Evolutionary conservation across 192 early-diverging fungal genomes (phyloP), one percentile per base, ranked within the genome.

Genomic region (Rhizoclosmatium sp.): DNA sequence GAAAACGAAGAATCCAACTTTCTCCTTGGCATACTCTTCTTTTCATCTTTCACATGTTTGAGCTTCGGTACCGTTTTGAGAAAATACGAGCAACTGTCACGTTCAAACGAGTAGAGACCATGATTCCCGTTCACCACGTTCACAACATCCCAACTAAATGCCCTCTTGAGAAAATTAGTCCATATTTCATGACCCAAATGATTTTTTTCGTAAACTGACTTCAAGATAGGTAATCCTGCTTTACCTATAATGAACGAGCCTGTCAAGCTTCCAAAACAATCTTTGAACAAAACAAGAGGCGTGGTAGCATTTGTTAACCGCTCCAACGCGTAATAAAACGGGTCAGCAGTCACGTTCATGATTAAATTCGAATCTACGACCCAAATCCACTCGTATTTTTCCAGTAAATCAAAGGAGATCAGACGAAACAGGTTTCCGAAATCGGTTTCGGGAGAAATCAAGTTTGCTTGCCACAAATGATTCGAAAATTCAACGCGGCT

Each of bases 311-410:
- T 21, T 5, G 44, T 68, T 42, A n/a, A 68, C 4, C 40, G n/a
- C 9, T 45, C 44, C 14, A 68, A 68, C 5, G 66, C 66, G 5
- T 10, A 7, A 68, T 68, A 42, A 68, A 68, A 42, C 47, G 66
- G 66, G 10, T 16, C 7, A 21, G 5, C 40, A 10, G 44, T 47
- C 44, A 31, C 9, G 7, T 68, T 48, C 47, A 71, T 4, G 21
- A 21, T 56, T 16, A 58, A 39, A 54, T 31, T 4, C 14, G 9
- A 5, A 54, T 39, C 19, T 19, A 71, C 42, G 14, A 71, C 54
- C 48, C 46, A 71, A 14, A 71, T 49, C 69, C 69, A 71, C 40
- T 71, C 69, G 12, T 56, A 49, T 19, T 31, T 31, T 4, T 58
- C 56, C 56, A 58, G 56, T n/a, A 58, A 16, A 58, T 58, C 21